Percentiles rank a stretch among this genome's conserved stretches.
These are phyloP conservation scores for Taphrina flavorubra DNA, from an alignment of 1,139 yeast genomes.

Conservation along the genomic window DNA sequence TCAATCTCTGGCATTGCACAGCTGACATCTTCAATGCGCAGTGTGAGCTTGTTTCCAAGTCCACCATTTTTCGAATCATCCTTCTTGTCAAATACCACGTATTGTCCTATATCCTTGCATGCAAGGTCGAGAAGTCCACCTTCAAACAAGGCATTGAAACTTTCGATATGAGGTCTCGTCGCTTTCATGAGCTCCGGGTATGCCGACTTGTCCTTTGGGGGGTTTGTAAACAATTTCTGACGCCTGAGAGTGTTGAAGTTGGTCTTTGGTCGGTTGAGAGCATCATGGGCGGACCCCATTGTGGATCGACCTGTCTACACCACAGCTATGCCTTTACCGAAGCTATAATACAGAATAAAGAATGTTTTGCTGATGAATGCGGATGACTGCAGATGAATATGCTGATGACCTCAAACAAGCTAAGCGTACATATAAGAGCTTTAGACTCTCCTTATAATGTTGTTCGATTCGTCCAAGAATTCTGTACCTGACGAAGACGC, in stretches of 20 bases:
- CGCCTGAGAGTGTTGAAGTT: slow-evolving; percentile 53
- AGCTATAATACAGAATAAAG: no score
- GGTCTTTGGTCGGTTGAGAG: slow-evolving; percentile 31
- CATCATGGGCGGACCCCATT: slow-evolving; percentile 29
- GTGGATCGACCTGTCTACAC: not conserved
- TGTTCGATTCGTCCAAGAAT: no score
- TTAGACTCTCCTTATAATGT: no score
- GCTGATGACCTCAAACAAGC: no score
- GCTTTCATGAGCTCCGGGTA: slow-evolving; percentile 86
- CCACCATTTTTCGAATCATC: slow-evolving; percentile 59
- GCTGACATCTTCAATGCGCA: slow-evolving; percentile 85
- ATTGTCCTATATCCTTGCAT: slow-evolving; percentile 84
- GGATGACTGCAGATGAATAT: no score
- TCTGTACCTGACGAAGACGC: no score
- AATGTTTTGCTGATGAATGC: no score
- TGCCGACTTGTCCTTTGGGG: slow-evolving; percentile 83
- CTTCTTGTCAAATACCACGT: slow-evolving; percentile 80
- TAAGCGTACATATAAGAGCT: no score
- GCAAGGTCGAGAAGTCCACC: slow-evolving; percentile 88
- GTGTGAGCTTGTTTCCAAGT: slow-evolving; percentile 69
- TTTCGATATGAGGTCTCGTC: slow-evolving; percentile 91
- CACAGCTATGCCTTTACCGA: no score
- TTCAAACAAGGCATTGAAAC: slow-evolving; percentile 91
- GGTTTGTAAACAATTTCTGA: slow-evolving; percentile 81
- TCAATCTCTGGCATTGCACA: slow-evolving; percentile 81